Conservation (phyloP, 2,329 filamentous ascomycete species). For the Trichophyton rubrum region DNA sequence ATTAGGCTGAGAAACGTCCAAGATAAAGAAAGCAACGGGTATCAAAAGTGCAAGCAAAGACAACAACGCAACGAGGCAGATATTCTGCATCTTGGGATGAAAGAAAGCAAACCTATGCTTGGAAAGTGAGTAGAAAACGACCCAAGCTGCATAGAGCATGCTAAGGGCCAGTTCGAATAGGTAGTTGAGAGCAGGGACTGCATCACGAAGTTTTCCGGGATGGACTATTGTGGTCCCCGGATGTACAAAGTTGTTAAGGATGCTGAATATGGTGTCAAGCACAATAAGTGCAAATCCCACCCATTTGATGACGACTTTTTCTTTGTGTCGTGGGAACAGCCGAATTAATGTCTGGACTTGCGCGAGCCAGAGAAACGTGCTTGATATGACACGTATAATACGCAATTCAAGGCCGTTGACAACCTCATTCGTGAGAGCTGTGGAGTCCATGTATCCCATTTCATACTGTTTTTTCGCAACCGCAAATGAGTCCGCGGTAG, state of each 20-base stretch:
- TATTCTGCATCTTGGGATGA: slow-evolving; percentile 81
- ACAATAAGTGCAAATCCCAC: slow-evolving; percentile 88
- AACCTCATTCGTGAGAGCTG: slow-evolving; percentile 61
- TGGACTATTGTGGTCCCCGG: slow-evolving; percentile 34
- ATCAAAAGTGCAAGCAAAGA: slow-evolving; percentile 74
- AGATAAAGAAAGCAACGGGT: slow-evolving; percentile 82
- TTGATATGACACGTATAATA: slow-evolving; percentile 81
- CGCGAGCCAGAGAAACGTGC: slow-evolving; percentile 92
- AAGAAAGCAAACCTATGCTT: slow-evolving; percentile 87
- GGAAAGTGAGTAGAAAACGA: slow-evolving; percentile 84
- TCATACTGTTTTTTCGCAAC: slow-evolving; percentile 74
- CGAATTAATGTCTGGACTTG: slow-evolving; percentile 95
- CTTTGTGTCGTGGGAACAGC: slow-evolving; percentile 87
- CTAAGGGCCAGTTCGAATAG: slow-evolving; percentile 80
- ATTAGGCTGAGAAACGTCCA: slow-evolving; percentile 74
- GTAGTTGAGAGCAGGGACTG: slow-evolving; percentile 81
- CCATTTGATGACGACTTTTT: slow-evolving; percentile 99
- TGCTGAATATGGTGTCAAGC: slow-evolving; percentile 80
- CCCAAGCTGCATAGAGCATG: slow-evolving; percentile 81
- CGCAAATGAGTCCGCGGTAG: slow-evolving; percentile 78
- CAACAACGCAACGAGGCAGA: slow-evolving; percentile 64
- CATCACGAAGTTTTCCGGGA: slow-evolving; percentile 70
- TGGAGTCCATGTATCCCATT: slow-evolving; percentile 66
- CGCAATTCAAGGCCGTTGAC: slow-evolving; percentile 77
- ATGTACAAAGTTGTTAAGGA: slow-evolving; percentile 71